Base-by-base conservation (phyloP, 805 yeast species). In the Torulaspora quercuum region DNA sequence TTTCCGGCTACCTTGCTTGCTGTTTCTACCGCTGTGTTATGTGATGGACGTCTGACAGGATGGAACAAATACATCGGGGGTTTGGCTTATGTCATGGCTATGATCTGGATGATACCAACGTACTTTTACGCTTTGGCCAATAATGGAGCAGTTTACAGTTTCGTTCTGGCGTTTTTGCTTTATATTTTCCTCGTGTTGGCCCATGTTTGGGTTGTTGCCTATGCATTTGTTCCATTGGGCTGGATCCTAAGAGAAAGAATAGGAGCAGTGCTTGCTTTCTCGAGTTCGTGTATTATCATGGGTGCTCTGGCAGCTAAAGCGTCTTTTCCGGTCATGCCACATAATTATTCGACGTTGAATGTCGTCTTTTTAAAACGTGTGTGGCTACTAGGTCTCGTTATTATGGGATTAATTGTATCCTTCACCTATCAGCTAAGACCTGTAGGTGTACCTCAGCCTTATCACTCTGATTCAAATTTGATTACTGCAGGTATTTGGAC, bases 401-500 rank as follows among this genome's bases (percentile, higher is more conserved):
- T 44, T 7, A 20, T 50, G 4, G 37, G 43, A n/a, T 33, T 50
- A 11, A 48, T 47, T 28, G 56, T 49, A 15, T 39, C 38, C 1
- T 52, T 55, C 25, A 48, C 58, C 9, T 52, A 51, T 12, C 35
- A 48, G 10, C 37, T 50, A 22, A 50, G 57, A 35, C 61, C 63
- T n/a, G 45, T 50, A 5, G 57, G 53, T 10, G 78, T 77, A 20
- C 88, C 89, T 9, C 60, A 61, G 37, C 88, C 92, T 7, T 73
- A 75, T 50, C 82, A 80, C 50, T 80, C 87, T 9, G 73, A 71
- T 6, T 72, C 85, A 2, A 75, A 79, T 48, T 59, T 85, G 4
- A 75, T 92, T 51, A 88, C 96, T 1, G 89, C 97, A 2, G 98
- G 97, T 59, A 89, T 92, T 44, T 92, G 98, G 98, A 90, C 97